Evolutionary conservation across 2,329 filamentous ascomycete species (phyloP), one percentile per base, ranked within the genome.

Genomic region (Aspergillus fijiensis): DNA sequence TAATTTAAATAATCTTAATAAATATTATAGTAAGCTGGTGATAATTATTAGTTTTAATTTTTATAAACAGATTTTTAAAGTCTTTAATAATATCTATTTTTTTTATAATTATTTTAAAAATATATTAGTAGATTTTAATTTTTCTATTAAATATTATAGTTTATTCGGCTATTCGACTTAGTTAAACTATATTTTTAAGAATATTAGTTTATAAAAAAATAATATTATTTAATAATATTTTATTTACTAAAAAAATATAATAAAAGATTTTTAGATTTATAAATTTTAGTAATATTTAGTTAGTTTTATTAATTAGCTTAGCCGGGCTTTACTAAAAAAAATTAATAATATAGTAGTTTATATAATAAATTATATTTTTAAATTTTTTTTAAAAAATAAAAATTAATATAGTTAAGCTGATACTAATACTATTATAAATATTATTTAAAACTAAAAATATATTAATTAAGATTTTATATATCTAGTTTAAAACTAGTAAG

Each of bases 251-350:
- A 21, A 21, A 21, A 21, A 14, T 14, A 47, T 23, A 19, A 21
- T 47, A 19, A 21, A 14, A 47, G 4, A 14, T 47, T 1, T 47
- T 47, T 2, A 5, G 2, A 21, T 47, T 23, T 47, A 11, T 14
- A 47, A 14, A 47, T 3, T 14, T n/a, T 47, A 1, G 21, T 47
- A 19, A 14, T 21, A 14, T 47, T 14, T 47, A 14, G 2, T 14
- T 25, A 47, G 21, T 19, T 14, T 14, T 47, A n/a, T 47, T 14
- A 19, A 14, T 14, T 47, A 21, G 2, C 7, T 47, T 47, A 23
- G 2, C 4, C 3, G 5, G 11, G n/a, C 2, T 14, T 1, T 47
- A 4, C 1, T 1, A 1, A 4, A 25, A 4, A 25, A 25, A 5
- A 25, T 25, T 25, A 25, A 25, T 25, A 25, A 25, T 25, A 25